These are phyloP conservation scores for Scutellaria baicalensis DNA, from an alignment of 257 asterid genomes.

Conservation along the genomic window DNA sequence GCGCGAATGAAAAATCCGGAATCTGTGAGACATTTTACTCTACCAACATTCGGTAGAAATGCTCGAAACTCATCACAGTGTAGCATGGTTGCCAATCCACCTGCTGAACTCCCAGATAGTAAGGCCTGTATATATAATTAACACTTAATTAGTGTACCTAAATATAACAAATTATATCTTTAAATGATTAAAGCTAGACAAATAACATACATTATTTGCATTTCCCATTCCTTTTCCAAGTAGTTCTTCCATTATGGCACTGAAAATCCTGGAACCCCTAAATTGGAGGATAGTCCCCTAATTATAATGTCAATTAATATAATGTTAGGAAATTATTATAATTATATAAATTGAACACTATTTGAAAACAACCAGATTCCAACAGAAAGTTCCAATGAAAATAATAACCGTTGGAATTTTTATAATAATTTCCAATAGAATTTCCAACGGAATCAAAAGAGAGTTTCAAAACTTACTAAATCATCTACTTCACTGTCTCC, in stretches of 20 bases:
- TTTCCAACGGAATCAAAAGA: not conserved
- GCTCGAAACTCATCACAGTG: slow-evolving; percentile 36
- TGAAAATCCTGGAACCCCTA: slow-evolving; percentile 36
- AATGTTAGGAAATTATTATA: too few species aligned
- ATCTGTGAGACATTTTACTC: slow-evolving; percentile 40
- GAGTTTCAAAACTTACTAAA: slow-evolving; percentile 5
- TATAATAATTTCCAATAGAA: not conserved
- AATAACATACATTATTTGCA: slow-evolving; percentile 21
- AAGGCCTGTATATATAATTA: slow-evolving; percentile 15
- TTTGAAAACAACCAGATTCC: too few species aligned
- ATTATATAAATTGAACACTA: too few species aligned
- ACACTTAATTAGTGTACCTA: not conserved
- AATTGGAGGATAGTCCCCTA: too few species aligned
- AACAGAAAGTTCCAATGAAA: too few species aligned
- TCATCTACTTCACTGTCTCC: slow-evolving; percentile 26
- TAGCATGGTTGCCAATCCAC: slow-evolving; percentile 40
- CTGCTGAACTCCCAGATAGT: slow-evolving; percentile 41
- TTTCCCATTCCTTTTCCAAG: slow-evolving; percentile 21
- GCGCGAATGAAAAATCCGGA: slow-evolving; percentile 36
- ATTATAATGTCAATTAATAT: too few species aligned
- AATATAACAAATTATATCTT: too few species aligned
- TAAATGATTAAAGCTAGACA: too few species aligned
- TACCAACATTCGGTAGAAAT: slow-evolving; percentile 1
- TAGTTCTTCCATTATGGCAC: slow-evolving; percentile 17
- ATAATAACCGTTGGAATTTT: too few species aligned